A percentile compares a stretch with the other conserved stretches of the same genome.
Evolutionary conservation across 148 eudicot genomes (phyloP).

Genomic region (Nyssa sinensis): DNA sequence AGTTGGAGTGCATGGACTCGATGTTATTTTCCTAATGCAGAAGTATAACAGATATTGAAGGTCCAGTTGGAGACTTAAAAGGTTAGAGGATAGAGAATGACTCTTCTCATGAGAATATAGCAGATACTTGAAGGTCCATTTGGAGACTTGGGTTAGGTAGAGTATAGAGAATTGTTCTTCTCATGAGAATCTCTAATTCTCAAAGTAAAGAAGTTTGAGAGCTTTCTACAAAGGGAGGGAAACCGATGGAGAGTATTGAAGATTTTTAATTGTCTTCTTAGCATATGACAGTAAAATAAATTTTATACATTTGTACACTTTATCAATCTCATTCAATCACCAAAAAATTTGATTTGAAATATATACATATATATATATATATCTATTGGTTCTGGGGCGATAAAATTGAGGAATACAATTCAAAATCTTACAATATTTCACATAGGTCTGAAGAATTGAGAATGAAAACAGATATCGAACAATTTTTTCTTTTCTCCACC

Average conservation of each 20-base stretch:
- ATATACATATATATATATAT: too few relatives aligned
- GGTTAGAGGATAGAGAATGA: too few relatives aligned
- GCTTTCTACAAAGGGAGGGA: not conserved
- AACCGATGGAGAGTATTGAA: not conserved
- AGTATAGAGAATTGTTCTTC: not conserved
- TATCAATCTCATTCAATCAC: not conserved
- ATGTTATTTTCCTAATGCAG: not conserved
- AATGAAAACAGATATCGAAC: too few relatives aligned
- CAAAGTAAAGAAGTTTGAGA: not conserved
- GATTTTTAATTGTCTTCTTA: not conserved
- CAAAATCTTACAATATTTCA: too few relatives aligned
- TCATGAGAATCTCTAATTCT: not conserved
- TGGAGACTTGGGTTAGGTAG: not conserved
- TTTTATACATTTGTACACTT: not conserved
- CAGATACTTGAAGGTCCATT: not conserved
- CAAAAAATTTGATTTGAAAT: too few relatives aligned
- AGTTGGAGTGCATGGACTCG: too few relatives aligned
- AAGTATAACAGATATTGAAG: not conserved
- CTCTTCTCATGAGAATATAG: too few relatives aligned
- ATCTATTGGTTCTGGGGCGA: too few relatives aligned
- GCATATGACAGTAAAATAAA: not conserved
- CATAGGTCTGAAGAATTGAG: too few relatives aligned
- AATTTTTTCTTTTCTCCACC: too few relatives aligned
- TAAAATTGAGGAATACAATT: too few relatives aligned
- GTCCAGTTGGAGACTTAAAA: not conserved